Evolutionary conservation across 306 rosid genomes (phyloP).

Genomic region (Vicia sativa): DNA sequence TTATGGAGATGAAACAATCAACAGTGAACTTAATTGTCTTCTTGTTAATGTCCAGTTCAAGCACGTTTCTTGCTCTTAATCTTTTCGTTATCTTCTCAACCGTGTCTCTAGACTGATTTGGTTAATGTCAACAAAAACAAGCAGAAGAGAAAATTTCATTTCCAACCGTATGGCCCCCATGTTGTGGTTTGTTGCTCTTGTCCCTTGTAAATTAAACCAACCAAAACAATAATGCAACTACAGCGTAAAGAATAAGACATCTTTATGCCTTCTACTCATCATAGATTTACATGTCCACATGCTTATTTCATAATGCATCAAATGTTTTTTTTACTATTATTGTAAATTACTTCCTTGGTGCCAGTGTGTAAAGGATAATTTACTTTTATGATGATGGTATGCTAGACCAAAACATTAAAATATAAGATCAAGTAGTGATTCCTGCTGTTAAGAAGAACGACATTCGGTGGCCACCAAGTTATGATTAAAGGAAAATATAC

Average conservation of each 20-base stretch:
- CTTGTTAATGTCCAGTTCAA: slow-evolving; percentile 51
- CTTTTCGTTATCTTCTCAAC: slow-evolving; percentile 51
- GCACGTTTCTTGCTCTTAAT: slow-evolving; percentile 42
- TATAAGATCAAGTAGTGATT: slow-evolving; percentile 36
- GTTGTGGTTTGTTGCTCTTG: slow-evolving; percentile 61
- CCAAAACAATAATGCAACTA: slow-evolving; percentile 53
- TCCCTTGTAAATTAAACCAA: slow-evolving; percentile 43
- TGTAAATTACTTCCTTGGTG: slow-evolving; percentile 8
- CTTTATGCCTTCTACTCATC: slow-evolving; percentile 30
- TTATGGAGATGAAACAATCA: slow-evolving; percentile 23
- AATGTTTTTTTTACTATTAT: slow-evolving; percentile 21
- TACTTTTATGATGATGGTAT: slow-evolving; percentile 24
- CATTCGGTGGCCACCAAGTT: slow-evolving; percentile 35
- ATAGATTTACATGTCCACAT: slow-evolving; percentile 23
- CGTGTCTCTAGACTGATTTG: slow-evolving; percentile 14
- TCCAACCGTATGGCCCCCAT: slow-evolving; percentile 53
- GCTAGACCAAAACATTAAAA: slow-evolving; percentile 16
- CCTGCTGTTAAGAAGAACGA: slow-evolving; percentile 29
- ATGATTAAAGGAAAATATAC: slow-evolving; percentile 39
- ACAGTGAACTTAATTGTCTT: slow-evolving; percentile 48
- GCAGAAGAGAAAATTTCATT: slow-evolving; percentile 44
- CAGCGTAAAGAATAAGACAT: slow-evolving; percentile 39
- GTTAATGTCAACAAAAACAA: slow-evolving; percentile 49
- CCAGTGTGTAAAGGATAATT: slow-evolving; percentile 18
- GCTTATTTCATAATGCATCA: slow-evolving; percentile 32